Base-by-base conservation (phyloP, 2,329 filamentous ascomycete species). In the Colletotrichum sansevieriae region DNA sequence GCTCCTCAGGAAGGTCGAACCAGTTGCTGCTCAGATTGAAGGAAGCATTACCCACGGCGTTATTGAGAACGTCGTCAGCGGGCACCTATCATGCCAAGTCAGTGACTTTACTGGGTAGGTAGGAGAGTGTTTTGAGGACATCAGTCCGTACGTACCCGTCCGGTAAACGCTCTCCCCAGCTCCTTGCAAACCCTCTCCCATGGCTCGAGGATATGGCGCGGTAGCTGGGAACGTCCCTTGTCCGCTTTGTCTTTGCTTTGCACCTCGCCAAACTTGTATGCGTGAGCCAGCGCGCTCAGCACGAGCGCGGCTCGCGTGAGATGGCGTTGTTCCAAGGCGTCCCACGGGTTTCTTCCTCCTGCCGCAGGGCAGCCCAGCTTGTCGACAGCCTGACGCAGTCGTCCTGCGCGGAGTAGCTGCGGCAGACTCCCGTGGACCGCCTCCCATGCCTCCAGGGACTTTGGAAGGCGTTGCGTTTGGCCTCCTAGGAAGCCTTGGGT, bases 41-140 rank as follows among this genome's bases (percentile, higher is more conserved):
- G 4, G 41, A 43, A 4, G 12, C 43, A n/a, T 68, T 37, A 10
- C 65, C 65, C 4, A 65, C 11, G 15, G 65, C 65, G 33, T 68
- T 68, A 39, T 68, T 68, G 33, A 68, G 65, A 33, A 68, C 55
- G 33, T 68, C 65, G 8, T 68, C 65, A 11, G 65, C 65, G 41
- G 65, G 65, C 15, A 68, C 65, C 65, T 68, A 18, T 37, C 20
- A 13, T 37, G 8, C 20, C 3, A 44, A n/a, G 52, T 67, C 25
- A 67, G 59, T 51, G 22, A 44, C 18, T 33, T 12, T 55, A 11
- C 41, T 47, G 11, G 43, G 3, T 22, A 25, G 44, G 20, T 37
- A n/a, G 15, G 20, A 1, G 15, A 8, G n/a, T 1, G 18, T 7
- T 12, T 8, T 13, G 13, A 11, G n/a, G 3, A 41, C 10, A n/a